Conservation (phyloP, 306 rosid genomes). For the Hippophae tibetana region DNA sequence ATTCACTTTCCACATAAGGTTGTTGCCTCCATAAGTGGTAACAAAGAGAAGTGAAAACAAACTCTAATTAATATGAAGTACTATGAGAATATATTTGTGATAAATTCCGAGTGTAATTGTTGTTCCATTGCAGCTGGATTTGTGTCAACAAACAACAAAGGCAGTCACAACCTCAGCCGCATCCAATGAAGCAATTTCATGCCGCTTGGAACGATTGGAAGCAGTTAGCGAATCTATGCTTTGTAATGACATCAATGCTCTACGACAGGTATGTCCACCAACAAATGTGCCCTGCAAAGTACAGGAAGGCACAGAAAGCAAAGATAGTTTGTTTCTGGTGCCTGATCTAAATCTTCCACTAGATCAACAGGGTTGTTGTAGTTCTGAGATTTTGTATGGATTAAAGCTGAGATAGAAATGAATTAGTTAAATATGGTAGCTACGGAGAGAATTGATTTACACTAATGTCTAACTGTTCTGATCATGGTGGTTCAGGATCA, state of each 20-base stretch:
- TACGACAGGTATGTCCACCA: slow-evolving; percentile 14
- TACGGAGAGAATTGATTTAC: too few species aligned
- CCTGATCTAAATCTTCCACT: slow-evolving; percentile 83
- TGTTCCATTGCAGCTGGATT: slow-evolving; percentile 44
- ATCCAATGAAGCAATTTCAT: slow-evolving; percentile 12
- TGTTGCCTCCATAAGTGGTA: too few species aligned
- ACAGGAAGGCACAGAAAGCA: slow-evolving; percentile 29
- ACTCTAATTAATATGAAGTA: too few species aligned
- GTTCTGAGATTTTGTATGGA: not conserved
- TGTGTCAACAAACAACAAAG: slow-evolving; percentile 25
- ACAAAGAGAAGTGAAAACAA: too few species aligned
- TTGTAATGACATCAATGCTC: slow-evolving; percentile 9
- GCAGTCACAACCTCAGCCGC: slow-evolving; percentile 14
- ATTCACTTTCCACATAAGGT: too few species aligned
- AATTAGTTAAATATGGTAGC: too few species aligned
- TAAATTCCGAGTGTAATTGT: slow-evolving; percentile 18
- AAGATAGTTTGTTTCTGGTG: slow-evolving; percentile 31
- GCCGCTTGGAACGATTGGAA: slow-evolving; percentile 15
- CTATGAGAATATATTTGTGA: too few species aligned
- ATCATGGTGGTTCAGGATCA: too few species aligned
- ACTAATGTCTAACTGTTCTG: too few species aligned
- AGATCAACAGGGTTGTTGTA: slow-evolving; percentile 23
- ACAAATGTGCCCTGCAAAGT: slow-evolving; percentile 24
- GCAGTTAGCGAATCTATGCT: slow-evolving; percentile 15
- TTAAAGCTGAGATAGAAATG: too few species aligned